Evolutionary conservation across 2,329 filamentous ascomycete genomes (phyloP).

Genomic region (Mycosphaerelloides madeirae): DNA sequence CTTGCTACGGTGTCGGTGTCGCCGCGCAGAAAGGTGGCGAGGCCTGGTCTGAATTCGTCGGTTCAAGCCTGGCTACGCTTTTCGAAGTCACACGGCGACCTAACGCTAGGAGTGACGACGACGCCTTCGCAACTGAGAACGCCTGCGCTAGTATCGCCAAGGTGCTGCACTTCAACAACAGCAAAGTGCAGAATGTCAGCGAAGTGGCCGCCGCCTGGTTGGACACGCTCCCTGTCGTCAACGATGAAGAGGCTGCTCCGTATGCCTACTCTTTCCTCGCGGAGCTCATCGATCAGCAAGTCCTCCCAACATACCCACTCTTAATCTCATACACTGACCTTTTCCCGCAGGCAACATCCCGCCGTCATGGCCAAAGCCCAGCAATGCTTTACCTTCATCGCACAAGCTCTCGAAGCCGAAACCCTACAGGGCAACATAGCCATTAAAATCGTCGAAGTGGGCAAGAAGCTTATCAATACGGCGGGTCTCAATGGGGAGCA

Average conservation of each 20-base stretch:
- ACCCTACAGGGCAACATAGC: conserved; percentile 82
- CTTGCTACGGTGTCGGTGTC: conserved; percentile 91
- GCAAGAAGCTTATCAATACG: conserved; percentile 70
- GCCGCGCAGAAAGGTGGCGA: conserved; percentile 88
- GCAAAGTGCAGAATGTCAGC: conserved; percentile 70
- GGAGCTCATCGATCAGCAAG: conserved; percentile 91
- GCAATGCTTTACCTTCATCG: conserved; percentile 79
- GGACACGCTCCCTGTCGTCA: conserved; percentile 82
- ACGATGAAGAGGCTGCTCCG: conserved; percentile 94
- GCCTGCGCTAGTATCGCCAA: conserved; percentile 95
- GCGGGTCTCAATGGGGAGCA: conserved; percentile 72
- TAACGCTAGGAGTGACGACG: conserved; percentile 82
- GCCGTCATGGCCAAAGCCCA: conserved; percentile 70
- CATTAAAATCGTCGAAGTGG: conserved; percentile 67
- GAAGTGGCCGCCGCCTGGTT: conserved; percentile 81
- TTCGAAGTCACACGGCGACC: conserved; percentile 80
- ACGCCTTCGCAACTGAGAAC: conserved; percentile 96
- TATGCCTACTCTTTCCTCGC: conserved; percentile 92
- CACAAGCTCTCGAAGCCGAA: conserved; percentile 83
- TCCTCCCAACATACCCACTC: conserved; percentile 30
- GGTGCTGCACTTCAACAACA: conserved; percentile 84
- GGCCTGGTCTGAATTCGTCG: conserved; percentile 82
- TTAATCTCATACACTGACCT: background rate
- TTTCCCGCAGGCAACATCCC: conserved; percentile 72
- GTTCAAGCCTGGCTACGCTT: conserved; percentile 70